A percentile compares a stretch with the other conserved stretches of the same genome.
Evolutionary conservation across 768 basidiomycete genomes (phyloP).

Genomic region (Rossbeevera mucosa): DNA sequence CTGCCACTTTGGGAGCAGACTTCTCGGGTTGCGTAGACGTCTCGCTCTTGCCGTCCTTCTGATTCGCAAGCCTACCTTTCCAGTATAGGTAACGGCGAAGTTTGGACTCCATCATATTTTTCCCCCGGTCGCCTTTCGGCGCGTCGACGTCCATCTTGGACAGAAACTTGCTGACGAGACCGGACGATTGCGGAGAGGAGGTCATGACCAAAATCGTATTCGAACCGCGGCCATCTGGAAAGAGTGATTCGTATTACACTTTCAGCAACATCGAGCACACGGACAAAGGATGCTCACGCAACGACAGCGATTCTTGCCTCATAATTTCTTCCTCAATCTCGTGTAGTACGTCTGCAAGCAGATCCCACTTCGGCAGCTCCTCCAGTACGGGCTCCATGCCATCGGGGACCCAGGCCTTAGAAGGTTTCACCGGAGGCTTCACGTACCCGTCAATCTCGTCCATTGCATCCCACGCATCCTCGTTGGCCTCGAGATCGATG

Average conservation of each 20-base stretch:
- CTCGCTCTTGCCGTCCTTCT: constrained; percentile 21
- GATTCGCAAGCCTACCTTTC: constrained; percentile 50
- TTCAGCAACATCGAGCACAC: neutral
- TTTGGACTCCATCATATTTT: constrained; percentile 74
- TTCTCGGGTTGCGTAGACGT: neutral
- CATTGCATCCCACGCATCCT: constrained; percentile 70
- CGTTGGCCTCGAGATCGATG: constrained; percentile 49
- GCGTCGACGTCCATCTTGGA: constrained; percentile 53
- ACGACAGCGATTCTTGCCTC: constrained; percentile 45
- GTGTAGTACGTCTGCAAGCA: constrained; percentile 77
- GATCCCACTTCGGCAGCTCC: constrained; percentile 91
- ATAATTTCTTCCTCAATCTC: constrained; percentile 89
- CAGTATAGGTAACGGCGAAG: constrained; percentile 73
- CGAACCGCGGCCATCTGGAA: constrained; percentile 43
- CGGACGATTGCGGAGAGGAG: constrained; percentile 69
- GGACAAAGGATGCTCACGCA: constrained; percentile 9
- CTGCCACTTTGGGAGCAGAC: constrained; percentile 12
- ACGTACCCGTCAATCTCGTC: constrained; percentile 45
- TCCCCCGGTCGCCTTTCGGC: constrained; percentile 59
- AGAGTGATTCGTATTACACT: neutral
- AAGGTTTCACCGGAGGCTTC: constrained; percentile 3
- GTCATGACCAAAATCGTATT: constrained; percentile 88
- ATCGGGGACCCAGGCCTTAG: constrained; percentile 58
- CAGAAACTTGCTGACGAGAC: constrained; percentile 76
- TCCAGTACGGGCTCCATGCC: constrained; percentile 85